Evolutionary conservation across 1,284 basidiomycete genomes (phyloP), one percentile per base, ranked within the genome.

Genomic region (Chalciporus sp.): DNA sequence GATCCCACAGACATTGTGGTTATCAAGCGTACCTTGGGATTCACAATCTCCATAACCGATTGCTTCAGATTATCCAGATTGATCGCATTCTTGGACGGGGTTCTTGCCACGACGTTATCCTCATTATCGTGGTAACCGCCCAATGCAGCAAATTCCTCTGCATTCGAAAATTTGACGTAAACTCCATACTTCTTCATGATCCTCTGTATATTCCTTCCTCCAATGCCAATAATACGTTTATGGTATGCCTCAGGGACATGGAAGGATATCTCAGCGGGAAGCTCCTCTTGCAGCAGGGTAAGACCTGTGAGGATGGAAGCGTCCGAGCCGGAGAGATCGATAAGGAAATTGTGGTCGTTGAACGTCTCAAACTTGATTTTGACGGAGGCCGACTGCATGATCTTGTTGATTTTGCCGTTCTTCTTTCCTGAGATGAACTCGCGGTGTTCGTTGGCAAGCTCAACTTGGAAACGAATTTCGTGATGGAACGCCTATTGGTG

Each of bases 181-280:
- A 98, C 96, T 29, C 96, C 96, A 66, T 92, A 98, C 73, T 97
- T 95, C 78, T 98, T 98, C 96, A 99, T 99, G 73, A 99, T 99
- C 57, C 94, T 86, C 72, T 99, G 96, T 56, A 99, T 99, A 74
- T 96, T 99, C 68, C 95, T 92, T 29, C 96, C 96, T 42, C 95
- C 96, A 26, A 98, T 96, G 57, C 96, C 96, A 63, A 99, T 99
- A 72, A 99, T 99, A 58, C 97, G 92, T 76, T 99, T 99, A 78
- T 99, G 96, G 72, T 98, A 99, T 47, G 88, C 86, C 74, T 99
- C 96, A 20, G 97, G 96, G 8, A 99, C 95, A 74, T 98, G 95
- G 84, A 99, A 99, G 23, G 95, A 98, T 50, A 98, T 92, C 73
- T 99, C 96, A n/a, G 97, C 95, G 1, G 96, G 96, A 17, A 99